Percentiles rank a stretch among this genome's conserved stretches.
Conservation (phyloP, 768 basidiomycete species). For the Suillus ampliporus region DNA sequence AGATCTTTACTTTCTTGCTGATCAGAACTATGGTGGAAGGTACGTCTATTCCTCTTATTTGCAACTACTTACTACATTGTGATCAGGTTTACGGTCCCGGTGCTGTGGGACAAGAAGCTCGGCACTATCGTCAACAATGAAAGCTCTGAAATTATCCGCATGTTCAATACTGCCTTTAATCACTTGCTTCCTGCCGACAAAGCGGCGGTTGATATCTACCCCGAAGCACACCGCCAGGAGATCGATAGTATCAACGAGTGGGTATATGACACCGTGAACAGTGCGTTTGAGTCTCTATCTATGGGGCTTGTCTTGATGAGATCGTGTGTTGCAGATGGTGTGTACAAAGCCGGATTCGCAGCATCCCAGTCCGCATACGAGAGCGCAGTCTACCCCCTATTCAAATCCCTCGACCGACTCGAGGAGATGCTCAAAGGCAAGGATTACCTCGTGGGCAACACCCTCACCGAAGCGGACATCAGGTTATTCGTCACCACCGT, state of each 20-base stretch:
- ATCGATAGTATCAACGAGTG: constrained; percentile 88
- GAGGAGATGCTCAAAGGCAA: constrained; percentile 80
- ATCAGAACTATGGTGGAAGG: constrained; percentile 76
- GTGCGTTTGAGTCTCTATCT: constrained; percentile 46
- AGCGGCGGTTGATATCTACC: constrained; percentile 78
- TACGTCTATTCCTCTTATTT: constrained; percentile 32
- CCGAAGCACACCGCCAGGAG: constrained; percentile 66
- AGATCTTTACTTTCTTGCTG: constrained; percentile 82
- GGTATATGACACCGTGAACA: constrained; percentile 87
- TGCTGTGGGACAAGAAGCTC: constrained; percentile 92
- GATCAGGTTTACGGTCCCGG: constrained; percentile 80
- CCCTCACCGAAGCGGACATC: constrained; percentile 83
- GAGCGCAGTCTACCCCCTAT: constrained; percentile 72
- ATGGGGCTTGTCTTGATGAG: constrained; percentile 1
- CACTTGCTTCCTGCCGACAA: constrained; percentile 68
- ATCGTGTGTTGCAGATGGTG: constrained; percentile 54
- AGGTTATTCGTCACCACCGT: constrained; percentile 95
- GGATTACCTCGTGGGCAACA: constrained; percentile 83
- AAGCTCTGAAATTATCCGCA: constrained; percentile 92
- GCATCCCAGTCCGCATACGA: constrained; percentile 82
- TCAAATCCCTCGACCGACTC: constrained; percentile 78
- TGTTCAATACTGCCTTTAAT: constrained; percentile 89
- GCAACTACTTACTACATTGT: neutral
- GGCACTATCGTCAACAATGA: constrained; percentile 96
- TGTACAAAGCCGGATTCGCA: constrained; percentile 92